phyloP scores from a whole-genome alignment of 352 stramenopile genomes.

The Pythium apleroticum region DNA sequence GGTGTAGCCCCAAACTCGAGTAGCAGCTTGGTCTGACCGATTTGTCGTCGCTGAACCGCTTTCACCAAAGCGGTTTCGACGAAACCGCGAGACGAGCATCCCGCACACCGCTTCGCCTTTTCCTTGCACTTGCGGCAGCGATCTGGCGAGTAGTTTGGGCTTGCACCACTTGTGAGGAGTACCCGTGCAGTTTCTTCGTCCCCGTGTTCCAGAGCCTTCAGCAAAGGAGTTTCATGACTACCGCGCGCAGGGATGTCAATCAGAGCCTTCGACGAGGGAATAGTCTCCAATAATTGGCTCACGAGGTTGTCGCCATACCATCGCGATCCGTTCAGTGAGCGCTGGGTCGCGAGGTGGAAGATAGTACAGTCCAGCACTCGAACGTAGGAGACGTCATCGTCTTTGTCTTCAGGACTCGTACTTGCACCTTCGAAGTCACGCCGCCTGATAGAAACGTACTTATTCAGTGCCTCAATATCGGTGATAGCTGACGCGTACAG shows the following conservation, averaged over 20 bases:
- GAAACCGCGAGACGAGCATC: constrained; percentile 11
- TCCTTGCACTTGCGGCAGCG: constrained; percentile 29
- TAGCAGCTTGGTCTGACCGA: constrained; percentile 35
- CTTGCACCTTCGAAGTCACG: background rate
- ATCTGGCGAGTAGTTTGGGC: constrained; percentile 45
- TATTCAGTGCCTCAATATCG: constrained; percentile 17
- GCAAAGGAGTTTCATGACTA: constrained; percentile 50
- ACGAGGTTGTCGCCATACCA: constrained; percentile 55
- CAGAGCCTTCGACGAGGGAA: constrained; percentile 31
- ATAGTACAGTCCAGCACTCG: constrained; percentile 17
- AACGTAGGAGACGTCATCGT: background rate
- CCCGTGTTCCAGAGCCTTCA: constrained; percentile 42
- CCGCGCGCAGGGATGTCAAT: constrained; percentile 43
- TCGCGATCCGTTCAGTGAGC: background rate
- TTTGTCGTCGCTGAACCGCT: constrained; percentile 29
- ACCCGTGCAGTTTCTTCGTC: constrained; percentile 34
- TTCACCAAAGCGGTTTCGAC: constrained; percentile 43
- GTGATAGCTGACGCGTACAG: constrained; percentile 5
- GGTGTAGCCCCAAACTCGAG: constrained; percentile 39
- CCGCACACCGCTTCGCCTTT: constrained; percentile 27
- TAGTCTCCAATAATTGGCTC: constrained; percentile 37
- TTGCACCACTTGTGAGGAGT: constrained; percentile 35
- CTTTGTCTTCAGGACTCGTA: background rate
- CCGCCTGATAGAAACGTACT: constrained; percentile 7
- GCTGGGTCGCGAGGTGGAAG: constrained; percentile 6